These are phyloP conservation scores for Tephrocybe sp. DNA, from an alignment of 768 basidiomycete species.

Conservation along the genomic window DNA sequence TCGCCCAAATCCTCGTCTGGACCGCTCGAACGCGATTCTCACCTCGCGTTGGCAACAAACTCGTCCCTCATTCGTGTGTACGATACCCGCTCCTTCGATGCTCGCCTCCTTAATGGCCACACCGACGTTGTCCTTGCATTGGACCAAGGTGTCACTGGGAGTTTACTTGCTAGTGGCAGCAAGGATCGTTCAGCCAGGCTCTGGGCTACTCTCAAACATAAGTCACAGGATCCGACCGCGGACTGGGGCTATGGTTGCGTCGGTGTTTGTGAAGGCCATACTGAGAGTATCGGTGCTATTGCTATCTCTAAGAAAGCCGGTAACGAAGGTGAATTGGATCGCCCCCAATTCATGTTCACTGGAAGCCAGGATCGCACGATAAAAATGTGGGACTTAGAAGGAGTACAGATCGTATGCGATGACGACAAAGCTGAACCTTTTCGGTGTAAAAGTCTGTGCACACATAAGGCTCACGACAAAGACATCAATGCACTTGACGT, in stretches of 20 bases:
- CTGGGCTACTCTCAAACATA: conserved; percentile 56
- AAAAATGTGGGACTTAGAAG: conserved; percentile 95
- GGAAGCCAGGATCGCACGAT: conserved; percentile 97
- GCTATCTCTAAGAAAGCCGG: conserved; percentile 66
- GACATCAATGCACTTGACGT: conserved; percentile 98
- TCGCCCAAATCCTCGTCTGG: conserved; percentile 32
- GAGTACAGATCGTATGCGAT: conserved; percentile 35
- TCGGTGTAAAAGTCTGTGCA: conserved; percentile 76
- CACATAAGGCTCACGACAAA: conserved; percentile 94
- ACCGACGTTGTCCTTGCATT: conserved; percentile 89
- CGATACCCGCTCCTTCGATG: conserved; percentile 72
- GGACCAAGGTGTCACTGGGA: conserved; percentile 64
- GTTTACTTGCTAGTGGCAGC: conserved; percentile 85
- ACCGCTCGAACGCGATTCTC: conserved; percentile 49
- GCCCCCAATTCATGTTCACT: conserved; percentile 79
- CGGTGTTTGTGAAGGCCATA: conserved; percentile 89
- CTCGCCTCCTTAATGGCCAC: conserved; percentile 85
- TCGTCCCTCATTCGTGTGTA: conserved; percentile 94
- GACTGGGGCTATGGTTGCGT: conserved; percentile 72
- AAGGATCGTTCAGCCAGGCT: conserved; percentile 89
- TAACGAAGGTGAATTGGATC: conserved; percentile 23
- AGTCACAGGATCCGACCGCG: conserved; percentile 10
- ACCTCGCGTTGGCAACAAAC: conserved; percentile 95
- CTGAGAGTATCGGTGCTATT: conserved; percentile 90
- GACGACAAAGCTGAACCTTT: conserved; percentile 28